Conservation (phyloP, 1,284 basidiomycete genomes). For the Apiotrichum sp. region DNA sequence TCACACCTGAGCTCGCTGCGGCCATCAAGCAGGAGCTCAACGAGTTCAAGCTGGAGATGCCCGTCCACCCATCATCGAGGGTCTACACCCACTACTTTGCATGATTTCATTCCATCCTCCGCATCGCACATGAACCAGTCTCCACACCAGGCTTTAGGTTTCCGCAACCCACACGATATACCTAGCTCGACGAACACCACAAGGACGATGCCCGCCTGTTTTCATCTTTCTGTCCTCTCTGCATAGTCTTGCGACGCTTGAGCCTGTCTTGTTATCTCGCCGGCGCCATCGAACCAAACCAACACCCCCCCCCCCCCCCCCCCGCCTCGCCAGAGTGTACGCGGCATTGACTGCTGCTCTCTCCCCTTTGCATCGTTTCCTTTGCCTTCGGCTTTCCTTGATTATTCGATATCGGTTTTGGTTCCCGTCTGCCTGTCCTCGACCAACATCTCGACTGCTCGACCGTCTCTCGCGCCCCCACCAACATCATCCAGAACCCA, state of each 20-base stretch:
- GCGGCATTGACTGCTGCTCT: neutral
- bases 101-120: constrained; percentile 24
- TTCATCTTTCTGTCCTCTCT: neutral
- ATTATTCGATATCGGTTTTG: constrained; percentile 9
- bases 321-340: neutral
- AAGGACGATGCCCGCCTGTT: neutral
- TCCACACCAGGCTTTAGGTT: neutral
- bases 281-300: neutral
- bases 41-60: constrained; percentile 98
- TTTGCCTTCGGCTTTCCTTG: neutral
- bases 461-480: neutral
- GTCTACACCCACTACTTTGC: constrained; percentile 67
- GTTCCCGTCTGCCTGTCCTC: neutral
- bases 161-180: neutral
- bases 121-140: neutral
- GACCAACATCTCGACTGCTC: neutral
- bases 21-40: constrained; percentile 94
- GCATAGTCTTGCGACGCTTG: neutral
- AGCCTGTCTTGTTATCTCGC: constrained; percentile 1
- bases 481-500: too few relatives aligned
- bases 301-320: neutral
- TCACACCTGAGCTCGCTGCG: constrained; percentile 90
- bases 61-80: constrained; percentile 81
- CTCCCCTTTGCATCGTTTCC: neutral
- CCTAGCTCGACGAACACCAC: neutral